Evolutionary conservation across 106 monocot species (phyloP).

Genomic region (Platanthera zijinensis): DNA sequence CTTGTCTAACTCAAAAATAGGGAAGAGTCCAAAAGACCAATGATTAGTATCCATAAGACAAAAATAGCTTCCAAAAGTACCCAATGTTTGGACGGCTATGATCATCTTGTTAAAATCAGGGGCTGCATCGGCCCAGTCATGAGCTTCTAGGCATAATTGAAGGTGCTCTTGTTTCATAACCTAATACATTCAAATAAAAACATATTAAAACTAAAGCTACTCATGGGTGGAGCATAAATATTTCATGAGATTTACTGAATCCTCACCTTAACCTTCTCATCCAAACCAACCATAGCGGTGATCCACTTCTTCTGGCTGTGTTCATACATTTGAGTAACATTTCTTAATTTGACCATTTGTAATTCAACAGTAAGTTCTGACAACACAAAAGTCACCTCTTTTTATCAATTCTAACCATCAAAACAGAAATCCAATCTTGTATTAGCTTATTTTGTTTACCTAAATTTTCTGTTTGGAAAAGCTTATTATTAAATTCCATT

Average conservation of each 20-base stretch:
- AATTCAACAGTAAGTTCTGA: constrained; percentile 40
- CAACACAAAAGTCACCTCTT: constrained; percentile 6
- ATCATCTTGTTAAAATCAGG: constrained; percentile 79
- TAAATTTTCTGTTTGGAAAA: constrained; percentile 38
- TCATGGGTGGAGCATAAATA: constrained; percentile 3
- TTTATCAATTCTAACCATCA: background rate
- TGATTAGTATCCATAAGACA: background rate
- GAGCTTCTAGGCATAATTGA: constrained; percentile 53
- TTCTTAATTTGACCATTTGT: constrained; percentile 38
- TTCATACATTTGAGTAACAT: constrained; percentile 41
- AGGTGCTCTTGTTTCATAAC: constrained; percentile 64
- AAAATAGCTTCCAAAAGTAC: constrained; percentile 19
- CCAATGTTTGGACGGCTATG: constrained; percentile 52
- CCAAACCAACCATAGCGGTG: constrained; percentile 41
- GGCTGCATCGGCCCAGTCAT: constrained; percentile 56
- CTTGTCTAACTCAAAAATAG: too few species aligned
- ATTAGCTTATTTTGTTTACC: constrained; percentile 27
- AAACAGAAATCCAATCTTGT: background rate
- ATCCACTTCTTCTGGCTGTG: constrained; percentile 44
- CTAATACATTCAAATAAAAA: constrained; percentile 11
- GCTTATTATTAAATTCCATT: constrained; percentile 53
- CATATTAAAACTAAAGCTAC: background rate
- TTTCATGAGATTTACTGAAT: background rate
- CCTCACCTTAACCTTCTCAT: constrained; percentile 58
- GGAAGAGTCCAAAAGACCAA: background rate